A percentile compares a stretch with the other conserved stretches of the same genome.
Evolutionary conservation across 1,284 basidiomycete genomes (phyloP).

Genomic region (Ceratobasidium sp.): DNA sequence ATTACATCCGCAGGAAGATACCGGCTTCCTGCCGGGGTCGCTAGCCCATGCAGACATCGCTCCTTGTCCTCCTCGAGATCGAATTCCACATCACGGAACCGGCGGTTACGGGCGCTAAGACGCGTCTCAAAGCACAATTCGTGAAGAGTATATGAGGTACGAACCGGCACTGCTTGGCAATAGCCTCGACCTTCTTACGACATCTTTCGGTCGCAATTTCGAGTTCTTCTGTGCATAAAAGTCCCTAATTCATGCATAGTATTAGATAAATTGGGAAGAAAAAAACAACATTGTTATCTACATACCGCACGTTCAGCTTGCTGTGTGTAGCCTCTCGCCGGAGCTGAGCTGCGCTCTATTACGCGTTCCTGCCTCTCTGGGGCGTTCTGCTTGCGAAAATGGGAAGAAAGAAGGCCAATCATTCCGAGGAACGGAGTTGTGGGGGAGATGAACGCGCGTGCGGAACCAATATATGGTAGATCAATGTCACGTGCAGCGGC

Average conservation of each 20-base stretch:
- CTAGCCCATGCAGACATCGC: conserved; percentile 47
- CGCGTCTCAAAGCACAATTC: too few species aligned
- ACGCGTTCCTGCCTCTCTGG: neutral
- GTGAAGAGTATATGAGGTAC: neutral
- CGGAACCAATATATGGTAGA: conserved; percentile 1
- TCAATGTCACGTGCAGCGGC: conserved; percentile 2
- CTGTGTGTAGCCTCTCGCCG: conserved; percentile 16
- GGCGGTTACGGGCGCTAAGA: conserved; percentile 24
- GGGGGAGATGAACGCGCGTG: neutral
- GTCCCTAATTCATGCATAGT: conserved; percentile 45
- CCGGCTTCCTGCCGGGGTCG: neutral
- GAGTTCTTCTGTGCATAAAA: conserved; percentile 55
- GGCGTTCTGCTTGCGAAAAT: conserved; percentile 30
- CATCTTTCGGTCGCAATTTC: conserved; percentile 54
- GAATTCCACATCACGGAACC: conserved; percentile 49
- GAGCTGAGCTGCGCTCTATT: neutral
- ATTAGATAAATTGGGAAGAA: neutral
- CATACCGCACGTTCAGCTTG: conserved; percentile 32
- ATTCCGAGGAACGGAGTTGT: conserved; percentile 2
- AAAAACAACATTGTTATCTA: too few species aligned
- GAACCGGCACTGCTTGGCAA: conserved; percentile 54
- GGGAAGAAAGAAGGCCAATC: conserved; percentile 22
- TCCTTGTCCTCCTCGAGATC: conserved; percentile 49
- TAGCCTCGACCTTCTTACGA: conserved; percentile 52
- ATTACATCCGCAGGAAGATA: conserved; percentile 46